These are phyloP conservation scores for Solanum virginianum DNA, from an alignment of 257 asterid species.

Conservation along the genomic window DNA sequence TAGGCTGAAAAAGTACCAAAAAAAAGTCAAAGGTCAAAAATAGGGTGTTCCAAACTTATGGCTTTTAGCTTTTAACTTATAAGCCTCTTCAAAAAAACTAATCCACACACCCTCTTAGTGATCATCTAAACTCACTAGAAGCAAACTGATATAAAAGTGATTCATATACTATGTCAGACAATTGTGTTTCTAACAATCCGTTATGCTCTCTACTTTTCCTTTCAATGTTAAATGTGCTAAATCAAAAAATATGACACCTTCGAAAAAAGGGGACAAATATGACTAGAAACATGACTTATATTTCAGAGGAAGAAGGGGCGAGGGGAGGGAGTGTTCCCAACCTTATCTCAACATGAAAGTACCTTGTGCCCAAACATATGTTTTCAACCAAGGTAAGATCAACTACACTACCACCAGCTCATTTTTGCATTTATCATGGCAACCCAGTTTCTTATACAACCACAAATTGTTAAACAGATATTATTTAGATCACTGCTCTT, in stretches of 20 bases:
- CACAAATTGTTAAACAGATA: not conserved
- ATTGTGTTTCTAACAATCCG: not conserved
- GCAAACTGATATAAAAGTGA: not conserved
- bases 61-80: too few relatives aligned
- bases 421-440: not conserved
- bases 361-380: not conserved
- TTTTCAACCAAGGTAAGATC: not conserved
- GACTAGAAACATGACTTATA: not conserved
- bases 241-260: not conserved
- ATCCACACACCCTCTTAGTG: too few relatives aligned
- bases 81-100: too few relatives aligned
- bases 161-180: not conserved
- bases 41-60: too few relatives aligned
- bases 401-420: not conserved
- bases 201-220: not conserved
- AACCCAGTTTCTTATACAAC: not conserved
- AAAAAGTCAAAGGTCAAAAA: too few relatives aligned
- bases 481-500: not conserved
- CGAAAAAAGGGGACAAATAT: not conserved
- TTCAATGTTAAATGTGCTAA: not conserved
- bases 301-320: not conserved
- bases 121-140: not conserved
- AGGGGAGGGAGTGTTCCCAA: not conserved
- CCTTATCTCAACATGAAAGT: not conserved
- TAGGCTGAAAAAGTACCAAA: too few relatives aligned